Evolutionary conservation across 179 eudicot genomes (phyloP), one percentile per base, ranked within the genome.

Genomic region (Actinidia chinensis): DNA sequence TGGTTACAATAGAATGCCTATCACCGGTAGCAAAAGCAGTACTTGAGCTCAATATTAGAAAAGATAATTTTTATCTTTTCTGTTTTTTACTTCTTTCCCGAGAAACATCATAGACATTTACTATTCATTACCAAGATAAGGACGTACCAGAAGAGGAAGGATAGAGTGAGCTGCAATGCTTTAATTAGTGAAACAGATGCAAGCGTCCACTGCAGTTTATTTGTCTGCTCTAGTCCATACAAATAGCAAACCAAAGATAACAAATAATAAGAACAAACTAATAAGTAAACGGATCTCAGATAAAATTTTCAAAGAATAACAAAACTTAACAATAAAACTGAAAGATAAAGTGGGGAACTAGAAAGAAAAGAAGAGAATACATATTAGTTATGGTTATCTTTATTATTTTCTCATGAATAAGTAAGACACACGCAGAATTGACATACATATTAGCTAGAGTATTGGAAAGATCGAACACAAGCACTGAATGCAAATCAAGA

Each of bases 61-160:
- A 71, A 15, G 25, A 22, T 9, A 71, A 15, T 8, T 28, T 54
- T 5, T 5, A 28, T 58, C 33, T 28, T 28, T 28, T 28, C 33
- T 28, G 33, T 1, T 28, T 28, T 28, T 18, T 36, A 22, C 66
- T 58, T 59, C 12, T 58, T 61, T 73, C 48, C 15, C 15, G 55
- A 74, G 23, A 59, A 61, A 60, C 3, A 75, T 70, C 48, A 47
- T 44, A 33, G 8, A 17, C 14, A 23, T 22, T 60, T 4, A 46
- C 20, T 58, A 7, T 51, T 36, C 5, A 40, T 74, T 74, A 71
- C 13, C 18, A 63, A 0, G 44, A 76, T 15, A 43, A 77, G 11
- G 36, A 54, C 90, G 46, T 90, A 95, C 99, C 99, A 95, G 86
- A 95, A 95, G 63, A 95, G 85, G 87, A 92, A 95, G 58, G 98